phyloP scores from a whole-genome alignment of 805 yeast species.

The Starmerella floris region DNA sequence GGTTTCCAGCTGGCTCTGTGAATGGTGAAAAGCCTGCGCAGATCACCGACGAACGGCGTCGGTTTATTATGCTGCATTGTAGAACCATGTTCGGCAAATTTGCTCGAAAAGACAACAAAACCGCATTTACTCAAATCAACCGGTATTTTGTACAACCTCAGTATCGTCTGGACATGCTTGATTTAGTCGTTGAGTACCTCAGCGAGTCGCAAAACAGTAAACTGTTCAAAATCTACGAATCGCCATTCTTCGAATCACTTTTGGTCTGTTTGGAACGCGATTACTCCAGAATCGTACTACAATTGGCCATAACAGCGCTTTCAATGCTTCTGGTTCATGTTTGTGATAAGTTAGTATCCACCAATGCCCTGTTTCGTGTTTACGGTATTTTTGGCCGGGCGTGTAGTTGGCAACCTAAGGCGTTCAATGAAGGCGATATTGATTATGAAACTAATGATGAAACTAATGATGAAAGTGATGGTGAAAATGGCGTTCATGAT shows the following conservation, averaged over 20 bases:
- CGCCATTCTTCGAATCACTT: slow-evolving; percentile 20
- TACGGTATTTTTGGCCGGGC: slow-evolving; percentile 36
- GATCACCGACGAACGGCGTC: slow-evolving; percentile 33
- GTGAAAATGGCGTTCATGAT: neutral
- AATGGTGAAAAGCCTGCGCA: neutral
- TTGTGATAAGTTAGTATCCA: slow-evolving; percentile 25
- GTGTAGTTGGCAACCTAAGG: slow-evolving; percentile 28
- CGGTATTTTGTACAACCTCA: slow-evolving; percentile 27
- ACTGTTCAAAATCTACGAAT: slow-evolving; percentile 18
- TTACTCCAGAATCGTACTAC: slow-evolving; percentile 31
- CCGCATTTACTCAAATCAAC: slow-evolving; percentile 31
- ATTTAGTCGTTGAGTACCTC: slow-evolving; percentile 27
- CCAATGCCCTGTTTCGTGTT: slow-evolving; percentile 28
- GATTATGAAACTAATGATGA: neutral
- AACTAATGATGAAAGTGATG: neutral
- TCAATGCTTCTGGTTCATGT: slow-evolving; percentile 37
- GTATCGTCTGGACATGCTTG: slow-evolving; percentile 31
- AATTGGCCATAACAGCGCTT: slow-evolving; percentile 29
- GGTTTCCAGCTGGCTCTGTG: slow-evolving; percentile 1
- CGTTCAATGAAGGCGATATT: slow-evolving; percentile 4
- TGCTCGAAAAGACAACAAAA: slow-evolving; percentile 31
- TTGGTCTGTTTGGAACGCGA: slow-evolving; percentile 29
- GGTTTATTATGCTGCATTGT: slow-evolving; percentile 38
- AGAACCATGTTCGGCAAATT: slow-evolving; percentile 31
- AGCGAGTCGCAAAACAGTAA: slow-evolving; percentile 19